A percentile compares a stretch with the other conserved stretches of the same genome.
Evolutionary conservation across 208 protist genomes (phyloP).

Genomic region (Trichomonas gallinae): DNA sequence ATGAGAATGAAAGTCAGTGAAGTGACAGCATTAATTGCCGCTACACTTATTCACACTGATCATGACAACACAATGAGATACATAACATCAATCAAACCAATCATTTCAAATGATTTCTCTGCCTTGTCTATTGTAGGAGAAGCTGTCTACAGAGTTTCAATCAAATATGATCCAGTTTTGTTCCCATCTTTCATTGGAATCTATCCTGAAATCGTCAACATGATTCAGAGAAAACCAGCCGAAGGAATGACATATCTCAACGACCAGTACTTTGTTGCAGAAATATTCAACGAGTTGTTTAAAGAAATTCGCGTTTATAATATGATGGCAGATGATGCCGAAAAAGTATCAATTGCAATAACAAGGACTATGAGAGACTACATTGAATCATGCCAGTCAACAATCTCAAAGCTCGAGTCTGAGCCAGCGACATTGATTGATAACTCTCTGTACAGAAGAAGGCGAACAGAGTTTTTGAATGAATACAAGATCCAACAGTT

Average conservation of each 20-base stretch:
- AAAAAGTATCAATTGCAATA: not conserved
- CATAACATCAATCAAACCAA: not conserved
- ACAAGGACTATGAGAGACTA: not conserved
- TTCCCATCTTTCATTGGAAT: not conserved
- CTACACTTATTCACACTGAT: not conserved
- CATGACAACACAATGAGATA: not conserved
- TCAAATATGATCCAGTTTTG: not conserved
- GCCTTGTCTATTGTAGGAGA: not conserved
- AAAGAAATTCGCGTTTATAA: not conserved
- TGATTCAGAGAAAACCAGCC: not conserved
- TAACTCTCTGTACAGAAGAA: not conserved
- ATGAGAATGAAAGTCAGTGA: not conserved
- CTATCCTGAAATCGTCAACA: not conserved
- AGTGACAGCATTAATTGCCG: not conserved
- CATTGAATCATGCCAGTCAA: not conserved
- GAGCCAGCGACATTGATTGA: not conserved
- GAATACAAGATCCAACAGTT: not conserved
- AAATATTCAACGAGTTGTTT: not conserved
- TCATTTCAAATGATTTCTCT: not conserved
- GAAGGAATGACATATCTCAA: not conserved
- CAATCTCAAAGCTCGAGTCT: not conserved
- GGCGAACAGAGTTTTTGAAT: not conserved
- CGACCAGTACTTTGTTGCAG: not conserved
- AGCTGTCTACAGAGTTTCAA: not conserved
- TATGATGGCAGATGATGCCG: not conserved